Base-by-base conservation (phyloP, 164 flowering plant genomes). In the Houttuynia cordata region DNA sequence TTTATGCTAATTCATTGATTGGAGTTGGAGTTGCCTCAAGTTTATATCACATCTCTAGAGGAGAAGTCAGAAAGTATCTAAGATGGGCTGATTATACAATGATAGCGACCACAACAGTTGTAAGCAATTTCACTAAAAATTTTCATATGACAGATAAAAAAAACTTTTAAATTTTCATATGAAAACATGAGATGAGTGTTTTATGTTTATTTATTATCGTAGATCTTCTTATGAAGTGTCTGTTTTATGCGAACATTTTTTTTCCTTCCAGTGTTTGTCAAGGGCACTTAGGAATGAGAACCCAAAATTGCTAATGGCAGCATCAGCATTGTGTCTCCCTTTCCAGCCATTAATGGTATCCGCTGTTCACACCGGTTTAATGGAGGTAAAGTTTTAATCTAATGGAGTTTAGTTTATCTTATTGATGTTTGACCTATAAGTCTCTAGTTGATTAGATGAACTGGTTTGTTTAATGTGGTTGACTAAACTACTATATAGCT, bases 1-100 rank as follows among this genome's bases (percentile, higher is more conserved):
- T 93, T 41, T 93, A 90, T 81, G 98, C 97, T 25, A 87, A 93
- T 78, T 93, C 97, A 5, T 75, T 93, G 49, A 81, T 93, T 70
- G 98, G 98, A 64, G 98, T 93, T 60, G 98, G 98, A 65, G 75
- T 93, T 68, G 94, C 92, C 58, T 93, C 98, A 37, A 81, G 86
- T 77, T 70, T 90, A 72, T 89, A 93, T 64, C 98, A 93, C 67
- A 70, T 84, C 61, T 93, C 98, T n/a, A 82, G 86, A 74, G 97
- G 98, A 56, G 78, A 75, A 64, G 0, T 81, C 49, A 77, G 90
- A 64, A 82, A 76, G 70, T 84, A 79, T 67, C 58, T 90, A 61
- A 78, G 93, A 78, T 93, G 98, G 98, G 85, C 81, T 52, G 97
- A 93, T 68, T 93, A 93, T 64, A 77, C 97, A 62, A 93, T 93